Evolutionary conservation across 148 eudicot species (phyloP).

Genomic region (Simmondsia chinensis): DNA sequence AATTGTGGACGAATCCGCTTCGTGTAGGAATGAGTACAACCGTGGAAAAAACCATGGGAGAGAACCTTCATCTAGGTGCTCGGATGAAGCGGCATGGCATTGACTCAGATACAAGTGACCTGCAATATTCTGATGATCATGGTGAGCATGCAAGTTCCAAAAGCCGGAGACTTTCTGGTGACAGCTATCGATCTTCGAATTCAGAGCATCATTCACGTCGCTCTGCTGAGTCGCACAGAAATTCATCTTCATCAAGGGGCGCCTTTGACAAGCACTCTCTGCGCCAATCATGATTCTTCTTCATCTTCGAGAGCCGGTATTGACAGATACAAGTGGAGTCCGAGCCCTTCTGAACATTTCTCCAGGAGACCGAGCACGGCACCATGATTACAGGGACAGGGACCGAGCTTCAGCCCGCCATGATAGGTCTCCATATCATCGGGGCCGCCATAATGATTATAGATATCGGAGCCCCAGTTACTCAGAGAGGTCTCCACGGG

Average conservation of each 20-base stretch:
- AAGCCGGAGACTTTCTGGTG: conserved; percentile 65
- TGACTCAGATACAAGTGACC: conserved; percentile 55
- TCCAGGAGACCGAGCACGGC: conserved; percentile 47
- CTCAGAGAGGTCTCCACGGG: conserved; percentile 24
- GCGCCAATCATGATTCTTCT: conserved; percentile 55
- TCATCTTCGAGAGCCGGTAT: conserved; percentile 33
- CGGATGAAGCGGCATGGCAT: conserved; percentile 60
- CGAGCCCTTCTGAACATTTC: conserved; percentile 66
- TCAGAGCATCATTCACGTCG: conserved; percentile 45
- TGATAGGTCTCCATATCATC: conserved; percentile 45
- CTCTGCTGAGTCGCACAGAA: conserved; percentile 32
- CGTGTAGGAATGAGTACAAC: conserved; percentile 31
- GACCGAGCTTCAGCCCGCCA: conserved; percentile 43
- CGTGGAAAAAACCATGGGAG: conserved; percentile 47
- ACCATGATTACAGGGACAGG: conserved; percentile 54
- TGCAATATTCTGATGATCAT: conserved; percentile 46
- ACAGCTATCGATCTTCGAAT: conserved; percentile 29
- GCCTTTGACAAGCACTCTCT: conserved; percentile 47
- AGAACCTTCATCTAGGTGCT: conserved; percentile 39
- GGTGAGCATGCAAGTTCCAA: conserved; percentile 48
- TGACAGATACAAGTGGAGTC: conserved; percentile 60
- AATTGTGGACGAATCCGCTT: conserved; percentile 40
- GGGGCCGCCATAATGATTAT: conserved; percentile 16
- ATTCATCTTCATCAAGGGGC: conserved; percentile 33
- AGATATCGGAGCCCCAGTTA: conserved; percentile 29